Base-by-base conservation (phyloP, 805 yeast genomes). In the Schwanniomyces pseudopolymorphus region DNA sequence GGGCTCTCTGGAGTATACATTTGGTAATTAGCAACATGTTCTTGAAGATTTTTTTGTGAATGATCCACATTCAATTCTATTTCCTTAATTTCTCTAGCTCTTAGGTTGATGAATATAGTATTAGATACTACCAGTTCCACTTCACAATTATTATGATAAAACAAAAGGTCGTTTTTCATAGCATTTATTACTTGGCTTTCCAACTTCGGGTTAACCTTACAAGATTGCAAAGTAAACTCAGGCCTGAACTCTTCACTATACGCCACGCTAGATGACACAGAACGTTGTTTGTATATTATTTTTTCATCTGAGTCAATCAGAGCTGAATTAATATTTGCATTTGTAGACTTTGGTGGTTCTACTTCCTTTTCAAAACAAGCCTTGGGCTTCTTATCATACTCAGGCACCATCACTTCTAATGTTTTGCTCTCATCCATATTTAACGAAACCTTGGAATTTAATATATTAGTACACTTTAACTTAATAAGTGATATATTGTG, bases 141-240 rank as follows among this genome's bases (percentile, higher is more conserved):
- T 6, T 60, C 58, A 40, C 65, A 63, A 49, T 68, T 67, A 46
- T 70, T 70, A 44, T 69, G 76, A 48, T 64, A 68, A 48, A 70
- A 72, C 35, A 71, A 56, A 44, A 81, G 57, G 53, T 80, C 85
- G 46, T 70, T 71, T 53, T 76, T 80, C 85, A 81, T 81, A 11
- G 81, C 64, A 27, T 60, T 60, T 11, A 72, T 58, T 9, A 81
- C 71, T 43, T 73, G 78, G 7, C 70, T 60, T 49, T 81, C 85
- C 6, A 80, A 60, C 46, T 79, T 79, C 11, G 76, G 70, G 17
- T 70, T 65, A 13, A 72, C 61, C 0, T 83, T 84, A 54, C 83
- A 78, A 8, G 83, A 80, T 58, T 81, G 87, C 22, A 80, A 49
- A 11, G 66, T 59, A 53, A 74, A 80, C 52, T 79, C 84, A 0